phyloP scores from a whole-genome alignment of 164 flowering plant species.

The Malania oleifera region DNA sequence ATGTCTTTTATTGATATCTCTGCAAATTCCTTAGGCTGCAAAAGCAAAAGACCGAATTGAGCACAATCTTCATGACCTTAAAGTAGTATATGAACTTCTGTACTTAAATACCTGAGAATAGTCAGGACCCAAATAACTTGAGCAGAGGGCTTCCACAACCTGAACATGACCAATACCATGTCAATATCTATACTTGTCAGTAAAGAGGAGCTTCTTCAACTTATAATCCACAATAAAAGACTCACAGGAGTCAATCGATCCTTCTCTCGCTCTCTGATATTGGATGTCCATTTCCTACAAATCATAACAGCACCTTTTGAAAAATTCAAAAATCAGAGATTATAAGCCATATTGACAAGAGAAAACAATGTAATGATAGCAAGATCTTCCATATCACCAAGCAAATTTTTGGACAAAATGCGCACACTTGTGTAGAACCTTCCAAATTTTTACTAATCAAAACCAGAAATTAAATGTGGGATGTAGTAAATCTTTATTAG shows the following conservation, averaged over 20 bases:
- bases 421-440: not conserved
- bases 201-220: not conserved
- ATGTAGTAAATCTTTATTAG: no score
- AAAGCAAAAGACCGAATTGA: not conserved
- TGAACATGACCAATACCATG: conserved; percentile 16
- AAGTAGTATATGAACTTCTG: not conserved
- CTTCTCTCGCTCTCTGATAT: conserved; percentile 71
- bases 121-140: conserved; percentile 92
- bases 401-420: not conserved
- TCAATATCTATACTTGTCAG: conserved; percentile 10
- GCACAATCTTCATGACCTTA: not conserved
- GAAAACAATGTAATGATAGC: not conserved
- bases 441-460: not conserved
- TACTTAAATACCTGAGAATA: conserved; percentile 67
- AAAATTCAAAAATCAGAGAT: not conserved
- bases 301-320: conserved; percentile 12
- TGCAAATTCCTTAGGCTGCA: conserved; percentile 63
- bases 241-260: conserved; percentile 88
- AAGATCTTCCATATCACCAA: not conserved
- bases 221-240: conserved; percentile 14
- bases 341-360: not conserved
- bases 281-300: conserved; percentile 87
- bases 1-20: conserved; percentile 79
- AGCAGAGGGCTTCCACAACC: conserved; percentile 83
- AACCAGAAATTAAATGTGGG: no score